Evolutionary conservation across 2,329 filamentous ascomycete species (phyloP).

Genomic region (Drechslera avenae): DNA sequence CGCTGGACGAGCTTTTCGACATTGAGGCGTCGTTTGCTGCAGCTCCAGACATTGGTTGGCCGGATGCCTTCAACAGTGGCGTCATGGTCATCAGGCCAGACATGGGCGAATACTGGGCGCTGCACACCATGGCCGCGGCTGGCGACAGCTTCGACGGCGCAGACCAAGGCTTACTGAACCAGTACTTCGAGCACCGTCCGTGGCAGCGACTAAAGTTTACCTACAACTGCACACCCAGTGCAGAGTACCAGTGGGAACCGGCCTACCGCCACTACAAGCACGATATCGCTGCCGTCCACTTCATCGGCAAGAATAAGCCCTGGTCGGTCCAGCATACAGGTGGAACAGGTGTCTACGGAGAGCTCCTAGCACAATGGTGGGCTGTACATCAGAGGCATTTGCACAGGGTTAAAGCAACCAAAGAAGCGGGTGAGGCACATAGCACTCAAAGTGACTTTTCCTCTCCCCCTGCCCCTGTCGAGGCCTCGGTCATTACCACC

Average conservation of each 20-base stretch:
- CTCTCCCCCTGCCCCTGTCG: constrained; percentile 25
- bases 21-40: constrained; percentile 67
- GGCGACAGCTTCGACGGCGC: constrained; percentile 96
- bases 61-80: constrained; percentile 97
- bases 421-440: constrained; percentile 13
- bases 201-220: constrained; percentile 91
- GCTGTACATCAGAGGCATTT: constrained; percentile 90
- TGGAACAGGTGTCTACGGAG: constrained; percentile 71
- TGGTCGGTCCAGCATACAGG: constrained; percentile 63
- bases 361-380: constrained; percentile 91
- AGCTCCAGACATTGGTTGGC: constrained; percentile 96
- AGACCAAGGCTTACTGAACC: constrained; percentile 93
- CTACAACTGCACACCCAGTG: constrained; percentile 96
- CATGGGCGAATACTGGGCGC: constrained; percentile 83
- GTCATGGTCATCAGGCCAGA: constrained; percentile 90
- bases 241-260: constrained; percentile 95
- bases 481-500: constrained; percentile 44
- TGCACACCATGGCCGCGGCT: constrained; percentile 80
- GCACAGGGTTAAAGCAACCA: constrained; percentile 13
- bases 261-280: constrained; percentile 93
- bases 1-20: constrained; percentile 90
- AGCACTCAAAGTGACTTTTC: constrained; percentile 15
- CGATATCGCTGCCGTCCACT: constrained; percentile 88
- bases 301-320: constrained; percentile 89
- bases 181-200: constrained; percentile 77